Evolutionary conservation across 2,329 filamentous ascomycete genomes (phyloP).

Genomic region (Alternaria hordeiaustralica): DNA sequence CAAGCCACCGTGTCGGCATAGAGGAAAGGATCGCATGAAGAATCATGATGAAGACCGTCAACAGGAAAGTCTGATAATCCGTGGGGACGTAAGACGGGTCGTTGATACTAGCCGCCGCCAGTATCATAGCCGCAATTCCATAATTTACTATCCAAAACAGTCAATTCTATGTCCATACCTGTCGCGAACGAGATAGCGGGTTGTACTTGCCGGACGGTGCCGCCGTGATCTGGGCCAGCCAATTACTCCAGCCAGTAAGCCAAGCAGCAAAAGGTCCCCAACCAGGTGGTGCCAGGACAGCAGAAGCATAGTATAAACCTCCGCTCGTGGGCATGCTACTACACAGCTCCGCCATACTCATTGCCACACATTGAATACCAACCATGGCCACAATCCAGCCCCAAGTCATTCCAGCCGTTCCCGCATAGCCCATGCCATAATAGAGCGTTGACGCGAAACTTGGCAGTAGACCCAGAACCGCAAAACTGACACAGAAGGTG

Average conservation of each 20-base stretch:
- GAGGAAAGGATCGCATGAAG: conserved; percentile 72
- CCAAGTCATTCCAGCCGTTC: conserved; percentile 67
- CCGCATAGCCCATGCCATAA: conserved; percentile 67
- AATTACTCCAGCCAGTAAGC: conserved; percentile 75
- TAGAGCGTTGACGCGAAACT: conserved; percentile 74
- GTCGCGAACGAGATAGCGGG: neutral
- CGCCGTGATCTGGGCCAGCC: conserved; percentile 70
- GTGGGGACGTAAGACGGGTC: conserved; percentile 70
- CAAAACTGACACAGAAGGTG: conserved; percentile 76
- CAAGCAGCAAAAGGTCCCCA: conserved; percentile 71
- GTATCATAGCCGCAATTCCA: conserved; percentile 71
- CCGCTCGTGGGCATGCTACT: conserved; percentile 75
- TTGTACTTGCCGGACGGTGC: conserved; percentile 60
- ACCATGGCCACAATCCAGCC: conserved; percentile 76
- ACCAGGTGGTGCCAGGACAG: conserved; percentile 70
- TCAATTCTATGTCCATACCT: conserved; percentile 7
- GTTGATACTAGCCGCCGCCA: conserved; percentile 72
- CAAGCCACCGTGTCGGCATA: conserved; percentile 74
- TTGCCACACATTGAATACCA: conserved; percentile 74
- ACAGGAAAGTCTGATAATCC: conserved; percentile 71
- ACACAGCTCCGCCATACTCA: conserved; percentile 71
- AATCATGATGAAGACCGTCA: conserved; percentile 71
- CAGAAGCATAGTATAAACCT: conserved; percentile 75
- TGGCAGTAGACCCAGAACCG: conserved; percentile 72
- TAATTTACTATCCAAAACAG: conserved; percentile 62